Evolutionary conservation across 2,329 filamentous ascomycete genomes (phyloP).

Genomic region (Fusarium sulawesiense): DNA sequence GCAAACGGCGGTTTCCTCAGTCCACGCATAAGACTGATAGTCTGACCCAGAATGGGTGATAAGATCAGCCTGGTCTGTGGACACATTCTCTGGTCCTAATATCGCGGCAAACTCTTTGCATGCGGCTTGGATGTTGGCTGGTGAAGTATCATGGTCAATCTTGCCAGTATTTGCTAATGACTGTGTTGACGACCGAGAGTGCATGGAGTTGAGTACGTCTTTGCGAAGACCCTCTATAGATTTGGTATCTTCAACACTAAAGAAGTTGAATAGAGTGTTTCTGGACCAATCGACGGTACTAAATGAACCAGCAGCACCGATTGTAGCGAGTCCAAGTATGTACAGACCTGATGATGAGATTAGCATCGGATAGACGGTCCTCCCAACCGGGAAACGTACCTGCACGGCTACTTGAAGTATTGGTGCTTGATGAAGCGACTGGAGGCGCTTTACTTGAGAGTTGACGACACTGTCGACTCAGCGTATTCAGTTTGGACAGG

Average conservation of each 20-base stretch:
- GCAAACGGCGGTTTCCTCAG: background rate
- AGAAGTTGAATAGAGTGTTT: background rate
- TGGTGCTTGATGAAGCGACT: fast-evolving
- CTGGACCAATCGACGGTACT: fast-evolving
- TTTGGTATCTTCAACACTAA: background rate
- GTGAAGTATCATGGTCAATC: background rate
- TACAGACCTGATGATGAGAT: background rate
- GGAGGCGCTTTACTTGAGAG: background rate
- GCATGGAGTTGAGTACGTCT: background rate
- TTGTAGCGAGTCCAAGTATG: background rate
- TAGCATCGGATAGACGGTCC: background rate
- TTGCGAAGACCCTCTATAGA: background rate
- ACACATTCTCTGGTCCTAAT: conserved; percentile 13
- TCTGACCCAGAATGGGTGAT: conserved; percentile 27
- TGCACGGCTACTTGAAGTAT: too few relatives aligned
- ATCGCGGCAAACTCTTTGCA: conserved; percentile 3
- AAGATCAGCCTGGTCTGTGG: background rate
- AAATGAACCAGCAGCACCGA: background rate
- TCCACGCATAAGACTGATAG: conserved; percentile 30
- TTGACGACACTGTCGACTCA: fast-evolving
- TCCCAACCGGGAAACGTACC: background rate
- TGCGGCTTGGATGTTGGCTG: conserved; percentile 6
- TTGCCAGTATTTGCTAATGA: background rate
- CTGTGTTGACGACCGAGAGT: background rate
- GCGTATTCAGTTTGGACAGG: fast-evolving